Evolutionary conservation across 495 filamentous ascomycete species (phyloP).

Genomic region (Penicillium coprophilum): DNA sequence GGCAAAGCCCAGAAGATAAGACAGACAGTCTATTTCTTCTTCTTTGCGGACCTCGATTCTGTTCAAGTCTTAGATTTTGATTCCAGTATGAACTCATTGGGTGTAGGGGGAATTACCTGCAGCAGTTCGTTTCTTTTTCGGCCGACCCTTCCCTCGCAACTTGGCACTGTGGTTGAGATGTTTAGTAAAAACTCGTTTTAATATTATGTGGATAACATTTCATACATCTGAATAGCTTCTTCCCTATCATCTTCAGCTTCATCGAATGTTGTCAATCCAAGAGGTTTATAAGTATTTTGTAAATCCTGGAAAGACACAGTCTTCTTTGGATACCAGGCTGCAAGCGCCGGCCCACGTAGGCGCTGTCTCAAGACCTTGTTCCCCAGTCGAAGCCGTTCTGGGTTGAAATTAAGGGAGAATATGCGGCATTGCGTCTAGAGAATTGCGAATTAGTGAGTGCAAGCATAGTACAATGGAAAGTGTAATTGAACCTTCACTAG

Average conservation of each 20-base stretch:
- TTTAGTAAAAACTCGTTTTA: not conserved
- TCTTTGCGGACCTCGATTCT: conserved; percentile 46
- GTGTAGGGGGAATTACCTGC: conserved; percentile 51
- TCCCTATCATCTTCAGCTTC: conserved; percentile 76
- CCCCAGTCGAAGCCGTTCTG: conserved; percentile 71
- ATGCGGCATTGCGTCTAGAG: conserved; percentile 80
- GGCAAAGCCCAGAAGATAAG: not conserved
- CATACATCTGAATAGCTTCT: conserved; percentile 68
- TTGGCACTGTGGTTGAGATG: conserved; percentile 53
- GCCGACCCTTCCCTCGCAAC: conserved; percentile 79
- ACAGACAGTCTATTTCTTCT: conserved; percentile 39
- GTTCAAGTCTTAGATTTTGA: conserved; percentile 9
- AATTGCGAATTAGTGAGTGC: conserved; percentile 1
- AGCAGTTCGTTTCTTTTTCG: conserved; percentile 81
- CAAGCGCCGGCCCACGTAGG: conserved; percentile 72
- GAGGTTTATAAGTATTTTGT: conserved; percentile 48
- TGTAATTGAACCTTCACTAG: conserved; percentile 65
- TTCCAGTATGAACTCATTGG: not conserved
- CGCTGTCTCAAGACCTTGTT: conserved; percentile 87
- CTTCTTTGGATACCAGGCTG: conserved; percentile 81
- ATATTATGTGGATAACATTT: not conserved
- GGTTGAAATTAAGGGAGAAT: conserved; percentile 90
- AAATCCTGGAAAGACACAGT: conserved; percentile 68
- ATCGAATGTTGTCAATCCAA: conserved; percentile 64
- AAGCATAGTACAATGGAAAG: not conserved